Percentiles rank a stretch among this genome's conserved stretches.
phyloP scores from a whole-genome alignment of 2,329 filamentous ascomycete species.

The Aspergillus fijiensis region DNA sequence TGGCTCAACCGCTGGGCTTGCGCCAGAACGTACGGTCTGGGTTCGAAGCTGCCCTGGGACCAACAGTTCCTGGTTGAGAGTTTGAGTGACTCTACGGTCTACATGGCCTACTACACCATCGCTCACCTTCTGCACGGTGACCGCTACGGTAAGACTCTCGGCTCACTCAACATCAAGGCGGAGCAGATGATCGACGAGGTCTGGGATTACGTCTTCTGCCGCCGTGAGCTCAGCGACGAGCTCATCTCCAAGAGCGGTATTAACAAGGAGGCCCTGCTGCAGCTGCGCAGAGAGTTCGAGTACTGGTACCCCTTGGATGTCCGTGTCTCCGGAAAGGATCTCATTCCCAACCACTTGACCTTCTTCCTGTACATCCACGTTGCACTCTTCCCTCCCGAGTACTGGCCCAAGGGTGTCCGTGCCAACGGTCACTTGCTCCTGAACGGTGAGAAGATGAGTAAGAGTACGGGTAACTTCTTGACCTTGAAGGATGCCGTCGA shows the following conservation, averaged over 20 bases:
- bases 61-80: slow-evolving; percentile 85
- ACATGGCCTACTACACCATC: slow-evolving; percentile 65
- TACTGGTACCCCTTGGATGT: slow-evolving; percentile 97
- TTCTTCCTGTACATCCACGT: slow-evolving; percentile 95
- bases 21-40: slow-evolving; percentile 84
- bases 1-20: slow-evolving; percentile 98
- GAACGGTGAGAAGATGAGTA: slow-evolving; percentile 98
- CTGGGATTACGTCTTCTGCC: slow-evolving; percentile 93
- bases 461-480: slow-evolving; percentile 96
- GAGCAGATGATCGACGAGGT: slow-evolving; percentile 93
- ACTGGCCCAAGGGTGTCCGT: slow-evolving; percentile 83
- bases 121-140: slow-evolving; percentile 72
- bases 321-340: slow-evolving; percentile 84
- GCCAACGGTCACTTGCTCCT: slow-evolving; percentile 91
- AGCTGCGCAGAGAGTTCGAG: slow-evolving; percentile 86
- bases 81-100: slow-evolving; percentile 88
- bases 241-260: slow-evolving; percentile 68
- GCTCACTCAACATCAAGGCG: slow-evolving; percentile 66
- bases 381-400: slow-evolving; percentile 81
- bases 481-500: slow-evolving; percentile 80
- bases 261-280: slow-evolving; percentile 68
- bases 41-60: slow-evolving; percentile 94
- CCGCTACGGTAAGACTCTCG: slow-evolving; percentile 74
- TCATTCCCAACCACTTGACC: slow-evolving; percentile 90
- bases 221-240: slow-evolving; percentile 67